Base-by-base conservation (phyloP, 306 rosid genomes). In the Acacia melanoxylon region DNA sequence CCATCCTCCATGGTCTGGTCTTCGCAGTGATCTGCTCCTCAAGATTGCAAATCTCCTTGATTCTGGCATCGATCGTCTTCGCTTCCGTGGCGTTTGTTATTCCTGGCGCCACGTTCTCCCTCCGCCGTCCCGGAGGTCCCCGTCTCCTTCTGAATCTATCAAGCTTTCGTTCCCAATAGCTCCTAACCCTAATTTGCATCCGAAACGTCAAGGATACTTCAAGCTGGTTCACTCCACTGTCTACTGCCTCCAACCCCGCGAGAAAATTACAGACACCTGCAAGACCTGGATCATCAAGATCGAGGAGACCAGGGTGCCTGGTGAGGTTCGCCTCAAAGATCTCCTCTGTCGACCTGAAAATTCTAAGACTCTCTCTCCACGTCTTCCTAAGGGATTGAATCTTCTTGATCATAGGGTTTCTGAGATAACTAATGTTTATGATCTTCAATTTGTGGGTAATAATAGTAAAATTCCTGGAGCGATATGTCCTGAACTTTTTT, bases 121-220 rank as follows among this genome's bases (percentile, higher is more conserved):
- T 40, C n/a, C 10, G 4, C 56, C 44, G 3, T 2, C 48, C 22
- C 41, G 22, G 73, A 40, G 49, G 40, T 35, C 40, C 40, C 7
- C 40, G 40, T 3, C 6, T 42, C 46, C 46, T 2, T 42, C 45
- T 42, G 10, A 42, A 11, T 5, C 65, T 1, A 29, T 65, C 31
- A 10, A 19, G 31, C 73, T 77, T 65, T 63, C 73, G 10, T 77
- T 63, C 11, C 81, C 81, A 6, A 31, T 77, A 13, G 45, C 46
- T n/a, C 63, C 67, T 6, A 12, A 25, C 67, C 35, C 8, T 61
- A 17, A 4, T 25, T 6, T 24, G 35, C n/a, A n/a, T n/a, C n/a
- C n/a, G n/a, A n/a, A n/a, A n/a, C n/a, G n/a, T n/a, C n/a, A n/a
- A n/a, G n/a, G n/a, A n/a, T n/a, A n/a, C n/a, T n/a, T n/a, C n/a